Evolutionary conservation across 2,329 filamentous ascomycete species (phyloP), one percentile per base, ranked within the genome.

Genomic region (Fusarium siculi): DNA sequence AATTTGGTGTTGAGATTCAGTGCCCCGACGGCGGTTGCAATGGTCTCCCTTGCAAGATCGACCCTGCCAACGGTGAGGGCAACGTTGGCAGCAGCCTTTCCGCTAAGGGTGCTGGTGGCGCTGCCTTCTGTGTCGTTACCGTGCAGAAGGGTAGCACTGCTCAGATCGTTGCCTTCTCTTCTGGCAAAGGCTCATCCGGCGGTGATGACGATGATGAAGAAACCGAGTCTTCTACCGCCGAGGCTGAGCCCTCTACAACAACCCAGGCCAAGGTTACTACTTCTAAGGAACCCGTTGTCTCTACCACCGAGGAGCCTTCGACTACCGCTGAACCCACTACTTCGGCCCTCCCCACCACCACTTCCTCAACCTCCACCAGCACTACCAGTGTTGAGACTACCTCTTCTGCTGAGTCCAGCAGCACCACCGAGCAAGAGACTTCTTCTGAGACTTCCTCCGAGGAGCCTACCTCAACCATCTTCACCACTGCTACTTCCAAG

Each of bases 41-140:
- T 76, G 93, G 93, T 19, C 83, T 93, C n/a, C 93, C 93, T 14
- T 95, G 93, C 83, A 86, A 86, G 68, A 93, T 94, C 74, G 88
- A 93, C 75, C 90, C 92, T 10, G 83, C 85, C 30, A 84, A 88
- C 54, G 84, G 79, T 15, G 85, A 90, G 60, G 90, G 89, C 58
- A 85, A 87, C 46, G 89, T 95, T 63, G 85, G 81, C 14, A 92
- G 91, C 76, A 81, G 86, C 23, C 81, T 86, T 25, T 78, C 82
- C 36, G 84, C 88, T 43, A 82, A 82, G 21, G 93, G 93, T 56
- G 93, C 92, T 21, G 92, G 92, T 36, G 90, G 88, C 74, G 88
- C 90, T 23, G 84, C 85, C 46, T 95, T 94, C 82, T 96, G 93
- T 76, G 93, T 95, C 53, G 93, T 93, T 18, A 95, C 93, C 19